phyloP scores from a whole-genome alignment of 2,329 filamentous ascomycete species.

The Aspergillus ibericus region DNA sequence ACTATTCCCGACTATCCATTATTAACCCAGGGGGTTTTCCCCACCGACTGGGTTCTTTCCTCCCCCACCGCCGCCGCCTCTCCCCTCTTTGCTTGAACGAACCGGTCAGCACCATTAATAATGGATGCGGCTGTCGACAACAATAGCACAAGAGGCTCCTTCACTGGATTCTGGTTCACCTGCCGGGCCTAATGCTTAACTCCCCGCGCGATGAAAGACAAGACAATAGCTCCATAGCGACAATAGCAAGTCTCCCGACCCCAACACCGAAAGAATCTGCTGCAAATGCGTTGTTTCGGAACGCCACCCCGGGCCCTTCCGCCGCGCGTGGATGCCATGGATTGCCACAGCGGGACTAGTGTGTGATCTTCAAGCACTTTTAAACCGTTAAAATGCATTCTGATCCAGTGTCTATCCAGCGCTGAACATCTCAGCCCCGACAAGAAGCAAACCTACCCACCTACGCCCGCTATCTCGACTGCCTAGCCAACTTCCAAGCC shows the following conservation, averaged over 20 bases:
- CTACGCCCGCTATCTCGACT: background rate
- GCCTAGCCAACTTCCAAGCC: background rate
- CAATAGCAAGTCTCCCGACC: background rate
- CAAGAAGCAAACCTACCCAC: background rate
- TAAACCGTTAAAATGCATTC: background rate
- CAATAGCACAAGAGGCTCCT: too few species aligned
- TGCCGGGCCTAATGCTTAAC: too few species aligned
- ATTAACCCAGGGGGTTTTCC: too few species aligned
- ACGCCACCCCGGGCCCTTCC: constrained; percentile 19
- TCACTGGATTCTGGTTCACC: too few species aligned
- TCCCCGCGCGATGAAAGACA: background rate
- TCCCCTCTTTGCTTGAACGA: too few species aligned
- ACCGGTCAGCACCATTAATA: too few species aligned
- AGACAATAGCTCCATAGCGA: background rate
- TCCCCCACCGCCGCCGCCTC: too few species aligned
- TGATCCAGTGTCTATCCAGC: background rate
- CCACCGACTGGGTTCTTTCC: too few species aligned
- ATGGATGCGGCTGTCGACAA: too few species aligned
- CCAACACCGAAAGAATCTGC: background rate
- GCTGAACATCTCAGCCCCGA: background rate
- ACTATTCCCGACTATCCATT: too few species aligned
- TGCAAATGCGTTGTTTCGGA: background rate
- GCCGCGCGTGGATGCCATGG: constrained; percentile 11
- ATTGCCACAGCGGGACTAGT: constrained; percentile 16
- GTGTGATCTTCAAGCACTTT: constrained; percentile 1